Evolutionary conservation across 2,329 filamentous ascomycete genomes (phyloP).

Genomic region (Calycina marina): DNA sequence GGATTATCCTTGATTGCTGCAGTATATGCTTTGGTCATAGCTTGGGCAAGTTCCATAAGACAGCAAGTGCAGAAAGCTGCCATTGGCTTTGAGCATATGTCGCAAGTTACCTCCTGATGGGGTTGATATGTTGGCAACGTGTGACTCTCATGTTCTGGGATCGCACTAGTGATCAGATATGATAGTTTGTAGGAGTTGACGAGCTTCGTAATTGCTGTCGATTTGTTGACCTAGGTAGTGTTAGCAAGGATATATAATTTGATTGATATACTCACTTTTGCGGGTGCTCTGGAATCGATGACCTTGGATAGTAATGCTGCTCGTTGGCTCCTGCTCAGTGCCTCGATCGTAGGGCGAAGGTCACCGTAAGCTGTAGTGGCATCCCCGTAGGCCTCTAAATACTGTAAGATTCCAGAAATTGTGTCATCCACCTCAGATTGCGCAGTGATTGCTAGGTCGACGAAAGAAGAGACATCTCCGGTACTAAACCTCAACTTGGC

Average conservation of each 20-base stretch:
- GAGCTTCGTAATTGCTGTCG: conserved; percentile 12
- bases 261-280: neutral
- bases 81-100: conserved; percentile 11
- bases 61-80: conserved; percentile 11
- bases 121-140: conserved; percentile 6
- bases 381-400: conserved; percentile 12
- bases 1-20: conserved; percentile 14
- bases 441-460: too few species aligned
- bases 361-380: conserved; percentile 20
- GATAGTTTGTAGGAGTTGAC: conserved; percentile 18
- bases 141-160: conserved; percentile 14
- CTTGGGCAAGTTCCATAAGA: conserved; percentile 10
- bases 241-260: conserved; percentile 1
- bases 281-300: neutral
- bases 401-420: neutral
- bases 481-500: conserved; percentile 17
- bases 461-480: conserved; percentile 6
- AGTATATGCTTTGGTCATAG: conserved; percentile 12
- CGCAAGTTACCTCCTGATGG: conserved; percentile 5
- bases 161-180: conserved; percentile 15
- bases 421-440: neutral
- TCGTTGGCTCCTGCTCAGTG: conserved; percentile 1
- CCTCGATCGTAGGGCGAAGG: conserved; percentile 17
- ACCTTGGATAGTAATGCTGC: neutral
- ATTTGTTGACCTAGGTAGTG: conserved; percentile 11